These are phyloP conservation scores for Musa troglodytarum DNA, from an alignment of 176 grass and related monocot genomes.

Conservation along the genomic window DNA sequence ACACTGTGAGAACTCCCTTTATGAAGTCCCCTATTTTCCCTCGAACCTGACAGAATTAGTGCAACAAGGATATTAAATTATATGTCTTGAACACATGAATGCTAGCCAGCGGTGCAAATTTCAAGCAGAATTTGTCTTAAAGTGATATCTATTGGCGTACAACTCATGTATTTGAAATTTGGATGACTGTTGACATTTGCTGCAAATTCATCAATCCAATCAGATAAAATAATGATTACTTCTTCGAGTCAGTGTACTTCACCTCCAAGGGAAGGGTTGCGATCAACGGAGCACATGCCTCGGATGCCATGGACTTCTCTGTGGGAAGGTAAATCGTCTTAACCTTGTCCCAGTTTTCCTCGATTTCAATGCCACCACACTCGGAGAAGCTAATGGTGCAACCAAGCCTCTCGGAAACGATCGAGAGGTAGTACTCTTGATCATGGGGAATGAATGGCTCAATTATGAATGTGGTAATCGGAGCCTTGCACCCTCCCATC, in stretches of 20 bases:
- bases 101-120: too few relatives aligned
- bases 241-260: background rate
- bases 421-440: constrained; percentile 45
- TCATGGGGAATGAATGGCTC: constrained; percentile 41
- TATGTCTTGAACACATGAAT: too few relatives aligned
- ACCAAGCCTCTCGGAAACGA: constrained; percentile 41
- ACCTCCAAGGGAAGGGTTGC: constrained; percentile 43
- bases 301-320: constrained; percentile 34
- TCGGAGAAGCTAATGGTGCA: constrained; percentile 45
- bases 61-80: background rate
- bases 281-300: constrained; percentile 37
- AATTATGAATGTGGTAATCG: constrained; percentile 42
- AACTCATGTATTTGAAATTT: too few relatives aligned
- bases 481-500: constrained; percentile 45
- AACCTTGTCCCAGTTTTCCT: constrained; percentile 50
- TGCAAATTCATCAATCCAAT: too few relatives aligned
- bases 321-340: constrained; percentile 37
- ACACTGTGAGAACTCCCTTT: constrained; percentile 75
- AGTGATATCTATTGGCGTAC: too few relatives aligned
- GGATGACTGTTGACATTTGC: too few relatives aligned
- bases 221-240: too few relatives aligned
- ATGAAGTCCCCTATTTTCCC: constrained; percentile 83
- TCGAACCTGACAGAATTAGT: constrained; percentile 33
- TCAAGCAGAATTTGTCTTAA: too few relatives aligned
- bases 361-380: constrained; percentile 49